These are phyloP conservation scores for Pythium sukuiense DNA, from an alignment of 352 stramenopile genomes.

Conservation along the genomic window DNA sequence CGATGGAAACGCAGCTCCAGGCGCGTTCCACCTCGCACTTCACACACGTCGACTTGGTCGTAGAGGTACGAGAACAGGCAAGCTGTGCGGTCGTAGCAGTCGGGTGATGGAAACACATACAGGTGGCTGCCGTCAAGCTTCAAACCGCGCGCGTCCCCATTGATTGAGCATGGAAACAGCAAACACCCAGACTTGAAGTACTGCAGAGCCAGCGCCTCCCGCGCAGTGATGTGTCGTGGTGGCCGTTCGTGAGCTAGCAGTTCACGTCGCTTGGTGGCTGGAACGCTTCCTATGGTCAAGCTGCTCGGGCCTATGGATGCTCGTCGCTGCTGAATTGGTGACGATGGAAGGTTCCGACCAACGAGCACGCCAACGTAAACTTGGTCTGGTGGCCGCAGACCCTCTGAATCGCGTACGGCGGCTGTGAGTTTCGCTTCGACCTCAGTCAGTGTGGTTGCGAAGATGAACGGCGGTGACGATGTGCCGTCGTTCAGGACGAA, in stretches of 20 bases:
- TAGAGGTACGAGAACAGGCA: constrained; percentile 73
- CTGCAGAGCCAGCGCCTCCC: constrained; percentile 51
- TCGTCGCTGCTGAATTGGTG: constrained; percentile 66
- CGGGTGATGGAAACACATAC: constrained; percentile 54
- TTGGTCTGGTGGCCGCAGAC: constrained; percentile 41
- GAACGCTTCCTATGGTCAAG: constrained; percentile 27
- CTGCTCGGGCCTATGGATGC: constrained; percentile 11
- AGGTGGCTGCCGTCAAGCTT: constrained; percentile 52
- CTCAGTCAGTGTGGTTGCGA: constrained; percentile 34
- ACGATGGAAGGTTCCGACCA: constrained; percentile 56
- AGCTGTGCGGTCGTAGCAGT: constrained; percentile 59
- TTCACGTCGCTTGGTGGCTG: constrained; percentile 43
- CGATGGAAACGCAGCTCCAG: constrained; percentile 58
- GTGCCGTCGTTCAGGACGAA: constrained; percentile 43
- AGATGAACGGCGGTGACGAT: constrained; percentile 41
- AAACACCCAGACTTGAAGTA: constrained; percentile 53
- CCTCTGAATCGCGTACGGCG: constrained; percentile 30
- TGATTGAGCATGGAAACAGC: constrained; percentile 64
- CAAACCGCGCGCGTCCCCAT: constrained; percentile 47
- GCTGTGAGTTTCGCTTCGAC: constrained; percentile 47
- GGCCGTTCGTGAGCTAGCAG: constrained; percentile 58
- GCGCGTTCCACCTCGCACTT: constrained; percentile 33
- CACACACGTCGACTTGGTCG: constrained; percentile 53
- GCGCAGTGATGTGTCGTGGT: constrained; percentile 35
- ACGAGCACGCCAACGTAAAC: constrained; percentile 69